Evolutionary conservation across 2,329 filamentous ascomycete genomes (phyloP).

Genomic region (Hypomyces rosellus): DNA sequence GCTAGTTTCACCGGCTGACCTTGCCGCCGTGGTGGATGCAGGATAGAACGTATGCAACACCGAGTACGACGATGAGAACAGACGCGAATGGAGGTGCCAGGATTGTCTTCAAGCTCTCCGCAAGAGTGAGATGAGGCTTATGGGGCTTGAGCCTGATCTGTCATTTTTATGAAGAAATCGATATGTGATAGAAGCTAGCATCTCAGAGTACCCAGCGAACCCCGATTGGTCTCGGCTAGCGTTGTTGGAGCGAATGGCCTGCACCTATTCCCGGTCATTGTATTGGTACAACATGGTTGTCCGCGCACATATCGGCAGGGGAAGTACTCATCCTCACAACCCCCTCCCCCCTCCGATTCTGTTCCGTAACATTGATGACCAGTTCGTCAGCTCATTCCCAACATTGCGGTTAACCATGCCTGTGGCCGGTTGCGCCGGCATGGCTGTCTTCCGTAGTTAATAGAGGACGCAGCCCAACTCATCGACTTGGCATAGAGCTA

Average conservation of each 20-base stretch:
- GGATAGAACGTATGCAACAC: not conserved
- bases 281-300: not conserved
- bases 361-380: no score
- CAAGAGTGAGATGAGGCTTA: conserved; percentile 6
- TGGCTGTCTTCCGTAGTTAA: not conserved
- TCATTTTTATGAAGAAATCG: conserved; percentile 11
- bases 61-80: no score
- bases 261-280: not conserved
- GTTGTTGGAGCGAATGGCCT: not conserved
- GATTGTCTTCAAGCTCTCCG: not conserved
- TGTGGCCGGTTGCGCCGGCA: not conserved
- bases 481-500: not conserved
- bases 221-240: not conserved
- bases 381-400: not conserved
- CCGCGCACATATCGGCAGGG: no score
- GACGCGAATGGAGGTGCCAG: conserved; percentile 1
- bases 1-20: not conserved
- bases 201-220: not conserved
- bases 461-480: not conserved
- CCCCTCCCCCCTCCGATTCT: no score
- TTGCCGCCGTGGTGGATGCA: not conserved
- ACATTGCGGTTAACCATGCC: not conserved
- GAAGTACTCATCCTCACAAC: no score
- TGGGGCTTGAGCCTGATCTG: conserved; percentile 9
- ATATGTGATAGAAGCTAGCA: conserved; percentile 12